Conservation (phyloP, 176 grass and related monocot species). For the Oryza meyeriana region DNA sequence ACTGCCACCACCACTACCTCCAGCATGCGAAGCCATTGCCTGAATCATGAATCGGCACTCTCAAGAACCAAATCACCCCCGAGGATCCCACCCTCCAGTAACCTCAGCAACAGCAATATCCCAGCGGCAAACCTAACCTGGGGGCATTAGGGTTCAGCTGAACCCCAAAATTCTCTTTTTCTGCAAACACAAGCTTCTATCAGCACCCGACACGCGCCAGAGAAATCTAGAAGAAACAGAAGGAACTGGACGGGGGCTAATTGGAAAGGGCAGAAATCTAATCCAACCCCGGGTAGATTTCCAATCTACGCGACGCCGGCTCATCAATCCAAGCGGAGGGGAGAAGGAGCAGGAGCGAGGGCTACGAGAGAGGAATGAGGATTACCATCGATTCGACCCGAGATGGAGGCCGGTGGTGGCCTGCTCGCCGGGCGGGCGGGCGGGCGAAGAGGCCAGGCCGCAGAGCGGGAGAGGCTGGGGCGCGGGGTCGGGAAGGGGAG, state of each 20-base stretch:
- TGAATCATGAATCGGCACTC: conserved; percentile 32
- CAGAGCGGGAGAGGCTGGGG: no score
- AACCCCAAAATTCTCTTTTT: background rate
- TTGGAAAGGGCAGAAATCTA: background rate
- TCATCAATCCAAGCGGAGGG: background rate
- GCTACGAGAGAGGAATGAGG: no score
- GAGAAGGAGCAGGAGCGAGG: background rate
- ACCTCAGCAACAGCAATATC: background rate
- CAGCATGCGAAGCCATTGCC: conserved; percentile 61
- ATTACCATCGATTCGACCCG: background rate
- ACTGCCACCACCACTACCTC: conserved; percentile 14
- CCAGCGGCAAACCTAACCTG: background rate
- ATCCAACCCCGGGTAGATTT: background rate
- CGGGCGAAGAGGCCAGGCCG: no score
- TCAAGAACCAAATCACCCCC: conserved; percentile 8
- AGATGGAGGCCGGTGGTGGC: background rate
- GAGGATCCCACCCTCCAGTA: conserved; percentile 4
- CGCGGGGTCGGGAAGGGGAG: no score
- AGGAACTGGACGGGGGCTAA: background rate
- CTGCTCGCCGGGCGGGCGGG: no score
- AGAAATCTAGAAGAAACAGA: background rate
- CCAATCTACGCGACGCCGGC: background rate
- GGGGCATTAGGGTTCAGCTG: background rate
- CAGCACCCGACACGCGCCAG: background rate
- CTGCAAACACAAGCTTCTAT: background rate